Conservation (phyloP, 2,329 filamentous ascomycete genomes). For the Xylaria polymorpha region DNA sequence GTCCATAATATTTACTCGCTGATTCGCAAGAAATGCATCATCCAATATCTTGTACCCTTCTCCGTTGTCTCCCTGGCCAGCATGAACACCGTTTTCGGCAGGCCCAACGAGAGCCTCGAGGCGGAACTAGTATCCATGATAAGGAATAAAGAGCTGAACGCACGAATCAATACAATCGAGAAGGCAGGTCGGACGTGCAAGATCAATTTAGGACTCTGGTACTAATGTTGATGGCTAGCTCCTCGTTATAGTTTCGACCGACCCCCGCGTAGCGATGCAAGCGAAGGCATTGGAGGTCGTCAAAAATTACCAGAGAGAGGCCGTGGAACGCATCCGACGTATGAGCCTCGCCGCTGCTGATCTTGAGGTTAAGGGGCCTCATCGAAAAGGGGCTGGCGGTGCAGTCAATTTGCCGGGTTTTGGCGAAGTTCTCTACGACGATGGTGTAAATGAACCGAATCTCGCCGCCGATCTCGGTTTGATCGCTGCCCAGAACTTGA, state of each 20-base stretch:
- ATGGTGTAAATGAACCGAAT: slow-evolving; percentile 29
- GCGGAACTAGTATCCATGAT: slow-evolving; percentile 85
- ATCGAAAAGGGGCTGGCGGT: slow-evolving; percentile 36
- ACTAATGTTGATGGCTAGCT: slow-evolving; percentile 59
- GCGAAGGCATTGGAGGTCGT: slow-evolving; percentile 74
- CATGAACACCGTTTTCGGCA: slow-evolving; percentile 80
- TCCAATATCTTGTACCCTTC: slow-evolving; percentile 92
- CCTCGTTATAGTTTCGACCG: slow-evolving; percentile 75
- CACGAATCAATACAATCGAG: slow-evolving; percentile 86
- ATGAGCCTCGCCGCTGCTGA: slow-evolving; percentile 81
- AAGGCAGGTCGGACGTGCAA: slow-evolving; percentile 58
- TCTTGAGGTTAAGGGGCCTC: slow-evolving; percentile 71
- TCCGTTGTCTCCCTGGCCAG: slow-evolving; percentile 84
- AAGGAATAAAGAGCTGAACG: slow-evolving; percentile 74
- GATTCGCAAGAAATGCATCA: slow-evolving; percentile 91
- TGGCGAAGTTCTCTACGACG: slow-evolving; percentile 43
- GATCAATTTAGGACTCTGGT: not conserved
- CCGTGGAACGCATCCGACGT: slow-evolving; percentile 79
- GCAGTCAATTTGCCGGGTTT: slow-evolving; percentile 39
- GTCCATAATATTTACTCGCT: slow-evolving; percentile 75
- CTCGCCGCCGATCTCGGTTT: slow-evolving; percentile 25
- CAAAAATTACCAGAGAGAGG: slow-evolving; percentile 77
- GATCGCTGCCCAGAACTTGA: not conserved
- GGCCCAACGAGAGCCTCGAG: slow-evolving; percentile 71
- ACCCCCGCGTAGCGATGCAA: slow-evolving; percentile 78